Base-by-base conservation (phyloP, 2,329 filamentous ascomycete genomes). In the Raffaelea deltoideospora region DNA sequence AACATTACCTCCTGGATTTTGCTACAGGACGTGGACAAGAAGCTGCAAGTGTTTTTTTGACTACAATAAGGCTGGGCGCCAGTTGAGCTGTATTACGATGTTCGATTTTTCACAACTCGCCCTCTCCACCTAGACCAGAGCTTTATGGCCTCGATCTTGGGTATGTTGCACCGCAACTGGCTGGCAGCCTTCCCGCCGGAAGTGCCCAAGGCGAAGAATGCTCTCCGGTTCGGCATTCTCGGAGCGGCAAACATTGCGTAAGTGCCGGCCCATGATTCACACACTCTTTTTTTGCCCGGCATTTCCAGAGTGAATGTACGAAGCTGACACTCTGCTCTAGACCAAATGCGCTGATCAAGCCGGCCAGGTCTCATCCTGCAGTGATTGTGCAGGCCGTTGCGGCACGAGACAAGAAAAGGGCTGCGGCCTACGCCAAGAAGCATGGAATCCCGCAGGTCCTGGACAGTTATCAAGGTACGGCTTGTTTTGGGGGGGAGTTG, bases 371-470 rank as follows among this genome's bases (percentile, higher is more conserved):
- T 3, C 69, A 76, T 44, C 55, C 68, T 0, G 66, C 70, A 28
- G 63, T 73, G 13, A 54, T 71, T 11, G 41, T 76, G 11, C 57
- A 62, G 9, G 64, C 61, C 5, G 58, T 76, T 2, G 67, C 70
- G 3, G 66, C 69, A 3, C 57, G 69, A 5, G 61, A 70, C 47
- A 52, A 45, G 23, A 49, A 48, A 5, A 63, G 55, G 35, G 71
- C 69, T 1, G 50, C 59, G 34, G 55, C 53, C 1, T 73, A 59
- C 49, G 69, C 68, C 3, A 63, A 63, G 43, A 65, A 61, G 40
- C 53, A 72, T 47, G 53, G 53, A 9, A 69, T 75, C 33, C 64
- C 63, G 0, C 57, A 65, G 21, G 64, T 67, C 8, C 55, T 63
- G 44, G 50, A 56, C 37, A 53, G 54, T 35, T 74, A 74, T 42